Conservation (phyloP, 441 rosid species). For the Pelargonium cotyledonis region DNA sequence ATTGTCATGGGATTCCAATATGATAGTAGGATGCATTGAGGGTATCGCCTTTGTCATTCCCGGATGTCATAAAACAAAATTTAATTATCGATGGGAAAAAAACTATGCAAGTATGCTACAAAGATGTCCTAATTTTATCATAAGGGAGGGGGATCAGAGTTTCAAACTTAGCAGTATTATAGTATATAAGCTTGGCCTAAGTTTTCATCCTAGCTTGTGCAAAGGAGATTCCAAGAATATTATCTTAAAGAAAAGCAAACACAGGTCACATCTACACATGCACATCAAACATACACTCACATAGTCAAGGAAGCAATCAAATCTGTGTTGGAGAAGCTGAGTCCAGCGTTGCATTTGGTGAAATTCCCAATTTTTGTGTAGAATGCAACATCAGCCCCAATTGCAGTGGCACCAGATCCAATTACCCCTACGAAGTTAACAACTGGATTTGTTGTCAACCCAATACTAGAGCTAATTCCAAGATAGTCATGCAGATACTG, state of each 20-base stretch:
- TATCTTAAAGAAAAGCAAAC: too few relatives aligned
- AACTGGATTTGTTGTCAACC: constrained; percentile 69
- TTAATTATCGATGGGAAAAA: neutral
- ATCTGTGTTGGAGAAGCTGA: constrained; percentile 57
- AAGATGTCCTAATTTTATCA: neutral
- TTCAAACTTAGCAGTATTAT: too few relatives aligned
- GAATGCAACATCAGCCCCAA: constrained; percentile 71
- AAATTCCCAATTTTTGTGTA: constrained; percentile 73
- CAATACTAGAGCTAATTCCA: constrained; percentile 69
- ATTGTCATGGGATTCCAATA: constrained; percentile 45
- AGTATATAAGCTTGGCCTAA: too few relatives aligned
- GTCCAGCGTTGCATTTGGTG: constrained; percentile 71
- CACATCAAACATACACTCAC: constrained; percentile 35
- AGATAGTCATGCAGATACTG: constrained; percentile 86
- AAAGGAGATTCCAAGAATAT: too few relatives aligned
- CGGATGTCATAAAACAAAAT: constrained; percentile 16
- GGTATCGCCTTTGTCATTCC: constrained; percentile 75
- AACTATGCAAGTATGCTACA: neutral
- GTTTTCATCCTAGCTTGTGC: too few relatives aligned
- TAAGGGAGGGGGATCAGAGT: neutral
- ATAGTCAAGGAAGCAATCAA: constrained; percentile 62
- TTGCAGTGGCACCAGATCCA: constrained; percentile 48
- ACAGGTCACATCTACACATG: neutral
- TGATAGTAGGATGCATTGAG: constrained; percentile 74
- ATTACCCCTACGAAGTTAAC: constrained; percentile 73